Conservation (phyloP, 768 basidiomycete genomes). For the Austroboletus eburneus region DNA sequence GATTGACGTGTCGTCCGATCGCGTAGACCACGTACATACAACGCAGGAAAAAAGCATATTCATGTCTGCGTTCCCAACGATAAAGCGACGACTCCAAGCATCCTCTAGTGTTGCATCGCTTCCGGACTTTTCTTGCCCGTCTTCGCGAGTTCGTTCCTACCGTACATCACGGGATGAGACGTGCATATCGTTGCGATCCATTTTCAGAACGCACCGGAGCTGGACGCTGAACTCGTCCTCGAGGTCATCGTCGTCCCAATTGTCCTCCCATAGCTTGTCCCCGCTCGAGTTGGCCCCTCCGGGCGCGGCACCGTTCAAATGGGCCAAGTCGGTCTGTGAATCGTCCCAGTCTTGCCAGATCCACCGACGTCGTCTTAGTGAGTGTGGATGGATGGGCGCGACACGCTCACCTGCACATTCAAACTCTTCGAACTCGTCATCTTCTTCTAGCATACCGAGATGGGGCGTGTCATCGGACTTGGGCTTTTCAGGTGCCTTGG, state of each 20-base stretch:
- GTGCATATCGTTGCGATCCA: no score
- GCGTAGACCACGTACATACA: not conserved
- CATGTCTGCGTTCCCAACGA: slow-evolving; percentile 2
- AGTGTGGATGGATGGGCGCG: not conserved
- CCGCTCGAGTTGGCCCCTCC: slow-evolving; percentile 76
- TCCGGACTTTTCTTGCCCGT: slow-evolving; percentile 45
- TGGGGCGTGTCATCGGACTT: slow-evolving; percentile 51
- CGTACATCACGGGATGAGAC: not conserved
- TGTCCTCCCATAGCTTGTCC: slow-evolving; percentile 97
- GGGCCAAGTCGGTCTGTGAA: slow-evolving; percentile 76
- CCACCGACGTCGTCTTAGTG: not conserved
- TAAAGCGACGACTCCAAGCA: slow-evolving; percentile 1
- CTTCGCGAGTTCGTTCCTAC: slow-evolving; percentile 63
- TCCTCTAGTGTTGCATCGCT: slow-evolving; percentile 50
- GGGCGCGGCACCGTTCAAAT: slow-evolving; percentile 68
- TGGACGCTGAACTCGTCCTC: slow-evolving; percentile 97
- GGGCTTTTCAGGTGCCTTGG: slow-evolving; percentile 34
- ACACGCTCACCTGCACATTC: slow-evolving; percentile 63
- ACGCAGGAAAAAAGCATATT: not conserved
- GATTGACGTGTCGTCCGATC: no score
- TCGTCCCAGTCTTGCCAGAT: slow-evolving; percentile 74
- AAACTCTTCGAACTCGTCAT: slow-evolving; percentile 97
- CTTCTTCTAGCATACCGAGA: slow-evolving; percentile 91
- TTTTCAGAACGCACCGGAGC: slow-evolving; percentile 61
- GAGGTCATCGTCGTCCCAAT: slow-evolving; percentile 99